Conservation (phyloP, 2,329 filamentous ascomycete species). For the Trematosphaeria pertusa region DNA sequence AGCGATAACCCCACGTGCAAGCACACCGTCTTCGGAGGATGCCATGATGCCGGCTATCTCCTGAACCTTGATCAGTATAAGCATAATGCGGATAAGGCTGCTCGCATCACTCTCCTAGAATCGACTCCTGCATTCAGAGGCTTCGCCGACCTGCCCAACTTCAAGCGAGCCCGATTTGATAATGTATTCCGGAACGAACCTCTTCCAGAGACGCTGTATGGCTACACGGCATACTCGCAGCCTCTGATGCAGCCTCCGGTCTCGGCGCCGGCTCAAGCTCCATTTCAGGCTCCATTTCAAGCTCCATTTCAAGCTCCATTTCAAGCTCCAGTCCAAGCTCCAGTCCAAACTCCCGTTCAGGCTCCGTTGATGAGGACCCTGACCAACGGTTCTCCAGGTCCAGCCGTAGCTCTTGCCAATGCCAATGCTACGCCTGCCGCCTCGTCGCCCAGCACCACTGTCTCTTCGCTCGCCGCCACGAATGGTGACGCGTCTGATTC, state of each 20-base stretch:
- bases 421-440: constrained; percentile 7
- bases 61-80: constrained; percentile 55
- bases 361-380: constrained; percentile 14
- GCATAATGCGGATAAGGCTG: constrained; percentile 45
- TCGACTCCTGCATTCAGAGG: constrained; percentile 50
- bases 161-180: constrained; percentile 49
- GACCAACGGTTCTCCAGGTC: constrained; percentile 20
- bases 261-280: constrained; percentile 12
- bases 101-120: constrained; percentile 55
- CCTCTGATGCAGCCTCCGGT: too few species aligned
- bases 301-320: background rate
- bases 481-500: constrained; percentile 18
- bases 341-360: background rate
- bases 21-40: constrained; percentile 57
- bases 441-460: constrained; percentile 28
- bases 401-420: constrained; percentile 20
- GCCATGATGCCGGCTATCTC: constrained; percentile 56
- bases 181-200: constrained; percentile 51
- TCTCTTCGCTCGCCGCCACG: constrained; percentile 22
- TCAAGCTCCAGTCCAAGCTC: constrained; percentile 15
- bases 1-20: constrained; percentile 55
- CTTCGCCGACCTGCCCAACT: constrained; percentile 50
- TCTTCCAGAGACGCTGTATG: constrained; percentile 48
- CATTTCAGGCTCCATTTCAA: constrained; percentile 19
- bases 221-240: background rate